phyloP scores from a whole-genome alignment of 441 rosid species.

The Jatropha podagrica region DNA sequence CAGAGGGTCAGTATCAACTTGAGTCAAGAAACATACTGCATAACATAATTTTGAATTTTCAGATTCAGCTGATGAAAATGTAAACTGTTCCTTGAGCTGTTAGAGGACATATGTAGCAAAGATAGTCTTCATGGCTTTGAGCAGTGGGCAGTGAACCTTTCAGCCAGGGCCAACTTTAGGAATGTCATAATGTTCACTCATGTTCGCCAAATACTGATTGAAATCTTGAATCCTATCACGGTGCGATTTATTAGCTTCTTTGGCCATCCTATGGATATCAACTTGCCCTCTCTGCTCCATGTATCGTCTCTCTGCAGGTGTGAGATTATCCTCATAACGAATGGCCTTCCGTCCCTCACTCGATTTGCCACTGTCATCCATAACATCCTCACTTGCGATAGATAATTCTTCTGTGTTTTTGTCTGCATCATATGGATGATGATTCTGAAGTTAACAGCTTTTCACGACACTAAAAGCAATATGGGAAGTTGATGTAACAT shows the following conservation, averaged over 20 bases:
- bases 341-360: constrained; percentile 38
- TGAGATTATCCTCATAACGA: constrained; percentile 44
- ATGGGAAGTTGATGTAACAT: too few species aligned
- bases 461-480: too few species aligned
- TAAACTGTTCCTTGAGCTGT: background rate
- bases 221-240: constrained; percentile 70
- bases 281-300: constrained; percentile 56
- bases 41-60: background rate
- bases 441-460: background rate
- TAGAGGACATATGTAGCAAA: background rate
- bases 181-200: constrained; percentile 78
- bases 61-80: background rate
- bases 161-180: constrained; percentile 80
- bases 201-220: constrained; percentile 70
- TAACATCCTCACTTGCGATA: constrained; percentile 28
- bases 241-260: constrained; percentile 65
- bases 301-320: constrained; percentile 63
- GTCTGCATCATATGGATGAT: constrained; percentile 24
- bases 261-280: constrained; percentile 55
- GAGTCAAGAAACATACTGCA: background rate
- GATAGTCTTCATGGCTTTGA: background rate
- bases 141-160: background rate
- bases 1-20: background rate
- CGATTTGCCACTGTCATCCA: constrained; percentile 26
- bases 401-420: constrained; percentile 28